Percentiles rank a stretch among this genome's conserved stretches.
Conservation (phyloP, 139 green algal species). For the Astrephomene gubernaculifera region DNA sequence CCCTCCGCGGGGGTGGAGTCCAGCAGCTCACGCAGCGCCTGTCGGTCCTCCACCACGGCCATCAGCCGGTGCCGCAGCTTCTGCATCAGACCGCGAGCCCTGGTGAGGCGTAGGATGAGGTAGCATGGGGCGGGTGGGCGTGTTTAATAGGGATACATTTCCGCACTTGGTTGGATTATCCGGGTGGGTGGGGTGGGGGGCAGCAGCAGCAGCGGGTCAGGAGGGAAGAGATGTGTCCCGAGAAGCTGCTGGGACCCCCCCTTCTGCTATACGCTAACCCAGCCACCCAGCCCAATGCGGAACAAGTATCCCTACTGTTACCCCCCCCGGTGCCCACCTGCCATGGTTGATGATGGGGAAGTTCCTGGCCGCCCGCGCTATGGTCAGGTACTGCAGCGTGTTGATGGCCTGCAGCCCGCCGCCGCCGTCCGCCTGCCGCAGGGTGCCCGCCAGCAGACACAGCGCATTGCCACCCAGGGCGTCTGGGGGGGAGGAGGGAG, state of each 20-base stretch:
- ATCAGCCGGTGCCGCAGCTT: conserved; percentile 68
- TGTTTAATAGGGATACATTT: no score
- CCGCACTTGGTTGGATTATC: no score
- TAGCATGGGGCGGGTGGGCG: not conserved
- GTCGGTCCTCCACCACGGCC: conserved; percentile 59
- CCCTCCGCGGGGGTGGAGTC: conserved; percentile 57
- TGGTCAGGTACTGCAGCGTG: conserved; percentile 60
- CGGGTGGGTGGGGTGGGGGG: not conserved
- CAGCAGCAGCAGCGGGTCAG: not conserved
- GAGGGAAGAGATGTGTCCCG: not conserved
- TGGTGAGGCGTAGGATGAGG: not conserved
- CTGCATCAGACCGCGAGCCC: conserved; percentile 66
- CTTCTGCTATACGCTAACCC: not conserved
- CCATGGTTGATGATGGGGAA: conserved; percentile 77
- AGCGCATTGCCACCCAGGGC: conserved; percentile 75
- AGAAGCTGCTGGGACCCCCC: not conserved
- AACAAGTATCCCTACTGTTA: no score
- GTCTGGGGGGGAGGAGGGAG: conserved; percentile 50
- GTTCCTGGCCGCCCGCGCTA: conserved; percentile 53
- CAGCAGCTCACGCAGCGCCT: conserved; percentile 55
- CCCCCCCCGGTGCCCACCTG: no score
- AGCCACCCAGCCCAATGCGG: no score
- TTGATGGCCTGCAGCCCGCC: conserved; percentile 41
- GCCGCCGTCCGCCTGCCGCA: conserved; percentile 57
- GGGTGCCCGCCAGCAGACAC: conserved; percentile 60